These are phyloP conservation scores for Cantharellus cinnabarinus DNA, from an alignment of 768 basidiomycete genomes.

Conservation along the genomic window DNA sequence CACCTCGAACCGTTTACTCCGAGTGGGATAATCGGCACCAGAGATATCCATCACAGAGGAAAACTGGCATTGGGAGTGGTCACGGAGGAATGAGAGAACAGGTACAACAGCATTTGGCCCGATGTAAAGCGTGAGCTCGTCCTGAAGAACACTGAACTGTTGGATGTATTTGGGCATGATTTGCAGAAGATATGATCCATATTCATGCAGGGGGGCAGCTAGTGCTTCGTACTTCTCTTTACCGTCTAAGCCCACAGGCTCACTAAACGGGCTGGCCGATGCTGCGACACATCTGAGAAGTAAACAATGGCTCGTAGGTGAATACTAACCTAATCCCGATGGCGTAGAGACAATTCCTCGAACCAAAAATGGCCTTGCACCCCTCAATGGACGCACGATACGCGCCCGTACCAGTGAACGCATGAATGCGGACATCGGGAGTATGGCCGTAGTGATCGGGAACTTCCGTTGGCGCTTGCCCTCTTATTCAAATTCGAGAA, in stretches of 20 bases:
- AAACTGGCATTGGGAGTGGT: conserved; percentile 90
- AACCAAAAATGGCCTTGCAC: background rate
- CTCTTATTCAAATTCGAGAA: no score
- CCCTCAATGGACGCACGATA: background rate
- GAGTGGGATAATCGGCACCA: conserved; percentile 87
- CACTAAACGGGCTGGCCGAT: conserved; percentile 51
- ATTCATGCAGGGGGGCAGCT: conserved; percentile 66
- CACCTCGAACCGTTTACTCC: conserved; percentile 86
- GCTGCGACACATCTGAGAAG: background rate
- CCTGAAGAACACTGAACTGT: conserved; percentile 92
- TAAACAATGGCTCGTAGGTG: background rate
- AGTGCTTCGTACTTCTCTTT: conserved; percentile 48
- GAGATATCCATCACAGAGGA: conserved; percentile 84
- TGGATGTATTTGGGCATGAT: conserved; percentile 94
- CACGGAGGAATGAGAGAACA: conserved; percentile 77
- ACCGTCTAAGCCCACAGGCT: conserved; percentile 76
- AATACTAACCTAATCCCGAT: background rate
- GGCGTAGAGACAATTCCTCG: background rate
- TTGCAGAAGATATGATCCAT: conserved; percentile 82
- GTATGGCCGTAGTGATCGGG: no score
- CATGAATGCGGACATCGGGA: background rate
- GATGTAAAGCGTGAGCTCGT: conserved; percentile 81
- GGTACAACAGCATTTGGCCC: conserved; percentile 65
- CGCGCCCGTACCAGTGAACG: background rate
- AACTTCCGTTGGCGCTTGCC: no score